Conservation (phyloP, 73 alveolate species). For the Stentor coeruleus region DNA sequence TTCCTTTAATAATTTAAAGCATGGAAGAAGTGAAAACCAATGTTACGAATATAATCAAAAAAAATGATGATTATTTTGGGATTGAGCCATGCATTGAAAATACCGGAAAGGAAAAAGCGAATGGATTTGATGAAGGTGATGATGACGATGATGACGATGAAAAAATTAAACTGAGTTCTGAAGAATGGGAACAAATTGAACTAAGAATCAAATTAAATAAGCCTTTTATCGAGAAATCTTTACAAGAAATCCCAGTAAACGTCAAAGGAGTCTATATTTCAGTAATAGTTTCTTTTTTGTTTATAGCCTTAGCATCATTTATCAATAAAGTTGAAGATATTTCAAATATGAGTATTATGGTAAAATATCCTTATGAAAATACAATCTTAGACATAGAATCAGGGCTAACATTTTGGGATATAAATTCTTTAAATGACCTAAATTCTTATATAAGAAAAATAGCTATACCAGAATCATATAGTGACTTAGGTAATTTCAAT, state of each 20-base stretch:
- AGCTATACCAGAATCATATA: background rate
- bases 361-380: background rate
- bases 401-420: background rate
- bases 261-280: background rate
- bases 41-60: too few relatives aligned
- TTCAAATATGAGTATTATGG: background rate
- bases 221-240: background rate
- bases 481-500: conserved; percentile 21
- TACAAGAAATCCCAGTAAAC: conserved; percentile 9
- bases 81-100: too few relatives aligned
- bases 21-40: too few relatives aligned
- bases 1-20: too few relatives aligned
- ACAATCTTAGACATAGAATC: background rate
- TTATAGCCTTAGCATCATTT: background rate
- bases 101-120: too few relatives aligned
- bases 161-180: too few relatives aligned
- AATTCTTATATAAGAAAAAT: background rate
- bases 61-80: too few relatives aligned
- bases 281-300: background rate
- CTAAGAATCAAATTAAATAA: too few relatives aligned
- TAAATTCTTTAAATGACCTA: background rate
- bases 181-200: too few relatives aligned
- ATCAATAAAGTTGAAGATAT: background rate
- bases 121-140: too few relatives aligned
- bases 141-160: too few relatives aligned